Base-by-base conservation (phyloP, 371 early-diverging fungal species). In the Spraguea lophii region DNA sequence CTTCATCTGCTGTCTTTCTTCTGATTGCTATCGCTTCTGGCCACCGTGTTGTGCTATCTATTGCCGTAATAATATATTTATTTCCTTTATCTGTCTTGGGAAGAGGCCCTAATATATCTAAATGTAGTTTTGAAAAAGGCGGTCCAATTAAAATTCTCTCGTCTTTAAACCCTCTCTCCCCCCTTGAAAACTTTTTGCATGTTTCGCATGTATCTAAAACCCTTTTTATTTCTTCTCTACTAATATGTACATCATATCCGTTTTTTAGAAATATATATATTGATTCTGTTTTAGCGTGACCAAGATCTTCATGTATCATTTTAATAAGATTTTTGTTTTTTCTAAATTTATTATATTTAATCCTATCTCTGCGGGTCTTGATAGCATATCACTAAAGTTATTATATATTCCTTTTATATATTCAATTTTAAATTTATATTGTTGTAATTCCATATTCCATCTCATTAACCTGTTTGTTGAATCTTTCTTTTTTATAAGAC, bases 11-110 rank as follows among this genome's bases (percentile, higher is more conserved):
- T 0, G 58, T 49, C 0, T 64, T 57, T 6, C 46, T 41, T 2
- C 50, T 54, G n/a, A 70, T 16, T 1, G 73, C 68, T 15, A n/a
- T 48, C 0, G 73, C 71, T 9, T 70, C 42, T 0, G 65, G 58
- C 72, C 73, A 73, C 34, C 57, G 56, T 0, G 71, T 70, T 0
- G 56, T 46, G 34, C 66, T 49, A 32, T 76, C 76, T 25, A 71
- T 62, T 2, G 71, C 73, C 0, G 65, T 57, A 0, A 74, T 21
- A 3, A 76, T 69, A 59, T 59, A 72, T 1, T 30, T 56, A 47
- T 73, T 72, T 0, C 61, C 63, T 0, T 34, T 1, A 6, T 39
- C 15, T 0, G 62, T 60, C 2, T 27, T 25, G 0, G 61, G 63
- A 10, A 70, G 49, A 0, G 47, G 61, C 12, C 71, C 71, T 27